phyloP scores from a whole-genome alignment of 164 flowering plant species.

The grape (Vitis vinifera) region ASM3070453v1 NC_081805.1:26666501-26667000 shows the following conservation, averaged over 20 bases:
- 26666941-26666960: too few relatives aligned
- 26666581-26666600: too few relatives aligned
- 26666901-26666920: constrained; percentile 11
- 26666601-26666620: too few relatives aligned
- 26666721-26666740: background rate
- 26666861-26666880: background rate
- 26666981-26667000: background rate
- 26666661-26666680: too few relatives aligned
- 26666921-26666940: constrained; percentile 3
- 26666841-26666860: background rate
- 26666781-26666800: constrained; percentile 9
- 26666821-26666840: constrained; percentile 40
- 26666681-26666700: too few relatives aligned
- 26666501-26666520: too few relatives aligned
- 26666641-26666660: too few relatives aligned
- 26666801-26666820: constrained; percentile 47
- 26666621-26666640: too few relatives aligned
- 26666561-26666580: too few relatives aligned
- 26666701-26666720: background rate
- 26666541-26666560: too few relatives aligned
- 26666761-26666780: constrained; percentile 13
- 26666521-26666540: too few relatives aligned
- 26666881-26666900: background rate
- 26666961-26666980: too few relatives aligned
- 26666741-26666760: constrained; percentile 6